Evolutionary conservation across 2,329 filamentous ascomycete genomes (phyloP), one percentile per base, ranked within the genome.

Genomic region (Arthroderma uncinatum): DNA sequence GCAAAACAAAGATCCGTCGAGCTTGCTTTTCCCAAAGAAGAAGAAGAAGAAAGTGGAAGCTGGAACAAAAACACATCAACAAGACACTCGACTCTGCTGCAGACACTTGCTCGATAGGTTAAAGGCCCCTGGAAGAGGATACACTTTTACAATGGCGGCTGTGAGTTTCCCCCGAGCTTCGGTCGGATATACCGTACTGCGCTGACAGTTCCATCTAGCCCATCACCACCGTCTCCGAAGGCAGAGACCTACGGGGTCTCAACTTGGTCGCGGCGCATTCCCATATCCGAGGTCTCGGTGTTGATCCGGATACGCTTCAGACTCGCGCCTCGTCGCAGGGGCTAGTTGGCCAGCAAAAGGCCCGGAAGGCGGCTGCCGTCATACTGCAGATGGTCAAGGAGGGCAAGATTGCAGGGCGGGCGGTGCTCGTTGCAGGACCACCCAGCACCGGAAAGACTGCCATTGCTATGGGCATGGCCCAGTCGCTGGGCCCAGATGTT

Each of bases 381-480:
- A 95, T 98, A 66, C 77, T 98, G 60, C 90, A 95, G 77, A 98
- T 98, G 93, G 94, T 95, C 66, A 96, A 95, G 76, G 90, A 96
- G 69, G 92, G 92, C 68, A 97, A 96, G 79, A 97, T 98, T 75
- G 93, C 93, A 59, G 93, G 93, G 55, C 84, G 92, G 67, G 93
- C 93, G 34, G 88, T 96, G 33, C 78, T 98, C 65, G 95, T 98
- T 67, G 92, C 93, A 53, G 93, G 93, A 0, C 93, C 93, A 60
- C 93, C 93, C 2, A 91, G 93, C 74, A 98, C 93, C 55, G 93
- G 93, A 68, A 98, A 98, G 78, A 98, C 93, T 0, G 93, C 93
- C 52, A 95, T 98, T 65, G 93, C 93, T 54, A 97, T 96, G 87
- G 93, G 91, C 53, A 96, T 98, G 91, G 87, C 93, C 37, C 93